Percentiles rank a stretch among this genome's conserved stretches.
phyloP scores from a whole-genome alignment of 2,329 filamentous ascomycete genomes.

The Venturiaceae sp. region DNA sequence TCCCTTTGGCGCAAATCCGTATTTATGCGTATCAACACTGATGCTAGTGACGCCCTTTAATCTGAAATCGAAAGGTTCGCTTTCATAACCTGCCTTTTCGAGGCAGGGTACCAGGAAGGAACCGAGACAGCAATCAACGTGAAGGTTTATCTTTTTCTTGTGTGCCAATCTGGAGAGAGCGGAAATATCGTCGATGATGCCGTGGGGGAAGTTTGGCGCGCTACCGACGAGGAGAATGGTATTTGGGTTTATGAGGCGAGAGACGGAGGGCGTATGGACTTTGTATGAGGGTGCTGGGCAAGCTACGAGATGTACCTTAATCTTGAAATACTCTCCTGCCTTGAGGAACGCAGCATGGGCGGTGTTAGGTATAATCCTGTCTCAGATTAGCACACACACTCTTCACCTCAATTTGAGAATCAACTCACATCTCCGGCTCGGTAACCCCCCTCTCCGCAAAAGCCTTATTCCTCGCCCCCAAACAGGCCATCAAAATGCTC shows the following conservation, averaged over 20 bases:
- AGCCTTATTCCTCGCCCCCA: slow-evolving; percentile 83
- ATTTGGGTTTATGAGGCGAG: slow-evolving; percentile 85
- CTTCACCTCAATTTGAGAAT: slow-evolving; percentile 10
- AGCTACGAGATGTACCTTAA: slow-evolving; percentile 81
- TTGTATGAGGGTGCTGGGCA: slow-evolving; percentile 81
- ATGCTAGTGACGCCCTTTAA: slow-evolving; percentile 92
- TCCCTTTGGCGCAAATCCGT: slow-evolving; percentile 96
- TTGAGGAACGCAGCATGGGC: slow-evolving; percentile 96
- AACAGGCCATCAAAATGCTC: slow-evolving; percentile 90
- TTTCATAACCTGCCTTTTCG: slow-evolving; percentile 84
- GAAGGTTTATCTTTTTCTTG: slow-evolving; percentile 72
- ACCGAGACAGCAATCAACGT: slow-evolving; percentile 95
- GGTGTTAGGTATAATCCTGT: slow-evolving; percentile 83
- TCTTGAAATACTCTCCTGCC: slow-evolving; percentile 90
- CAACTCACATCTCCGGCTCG: slow-evolving; percentile 80
- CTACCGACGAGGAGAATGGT: slow-evolving; percentile 89
- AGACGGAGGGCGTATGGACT: slow-evolving; percentile 68
- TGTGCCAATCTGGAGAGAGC: slow-evolving; percentile 74
- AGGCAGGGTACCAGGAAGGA: slow-evolving; percentile 93
- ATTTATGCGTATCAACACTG: slow-evolving; percentile 96
- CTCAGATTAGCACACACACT: slow-evolving; percentile 9
- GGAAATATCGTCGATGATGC: slow-evolving; percentile 92
- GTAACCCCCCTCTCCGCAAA: slow-evolving; percentile 77
- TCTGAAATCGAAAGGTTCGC: slow-evolving; percentile 84
- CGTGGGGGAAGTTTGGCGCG: slow-evolving; percentile 95